Evolutionary conservation across 163 green algal genomes (phyloP).

Genomic region (Scenedesmus sp.): DNA sequence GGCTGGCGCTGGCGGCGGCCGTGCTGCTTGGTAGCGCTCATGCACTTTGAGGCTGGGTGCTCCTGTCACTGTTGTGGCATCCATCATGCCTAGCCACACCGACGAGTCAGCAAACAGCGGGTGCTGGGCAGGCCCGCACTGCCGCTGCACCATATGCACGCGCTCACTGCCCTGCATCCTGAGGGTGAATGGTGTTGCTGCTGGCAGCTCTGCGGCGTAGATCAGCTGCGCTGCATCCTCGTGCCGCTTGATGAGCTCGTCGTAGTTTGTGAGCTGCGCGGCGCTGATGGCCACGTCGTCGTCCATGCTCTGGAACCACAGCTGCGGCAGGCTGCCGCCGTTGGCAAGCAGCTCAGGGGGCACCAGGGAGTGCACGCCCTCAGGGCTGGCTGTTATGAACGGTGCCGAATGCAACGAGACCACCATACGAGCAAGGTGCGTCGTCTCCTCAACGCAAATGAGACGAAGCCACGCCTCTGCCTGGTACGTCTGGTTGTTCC

Average conservation of each 20-base stretch:
- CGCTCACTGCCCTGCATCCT: slow-evolving; percentile 47
- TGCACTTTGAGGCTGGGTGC: background rate
- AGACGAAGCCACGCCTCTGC: background rate
- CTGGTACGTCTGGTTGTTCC: slow-evolving; percentile 22
- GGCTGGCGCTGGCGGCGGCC: background rate
- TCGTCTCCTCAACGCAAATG: background rate
- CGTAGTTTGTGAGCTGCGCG: background rate
- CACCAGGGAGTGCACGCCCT: slow-evolving; percentile 20
- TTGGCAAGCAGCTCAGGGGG: background rate
- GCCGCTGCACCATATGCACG: slow-evolving; percentile 14
- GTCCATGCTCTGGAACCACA: slow-evolving; percentile 1
- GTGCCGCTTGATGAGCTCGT: background rate
- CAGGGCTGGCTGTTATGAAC: background rate
- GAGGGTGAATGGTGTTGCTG: slow-evolving; percentile 11
- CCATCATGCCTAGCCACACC: slow-evolving; percentile 38
- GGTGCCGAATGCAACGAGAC: slow-evolving; percentile 6
- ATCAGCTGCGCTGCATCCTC: slow-evolving; percentile 5
- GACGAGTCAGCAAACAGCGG: slow-evolving; percentile 14
- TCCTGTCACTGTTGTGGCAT: slow-evolving; percentile 3
- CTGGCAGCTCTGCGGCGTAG: background rate
- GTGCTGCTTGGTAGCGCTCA: background rate
- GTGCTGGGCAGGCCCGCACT: slow-evolving; percentile 5
- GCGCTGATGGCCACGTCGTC: background rate
- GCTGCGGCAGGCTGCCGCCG: slow-evolving; percentile 2
- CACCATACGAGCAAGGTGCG: slow-evolving; percentile 3